phyloP scores from a whole-genome alignment of 2,329 filamentous ascomycete genomes.

The Clonostachys rhizophaga region DNA sequence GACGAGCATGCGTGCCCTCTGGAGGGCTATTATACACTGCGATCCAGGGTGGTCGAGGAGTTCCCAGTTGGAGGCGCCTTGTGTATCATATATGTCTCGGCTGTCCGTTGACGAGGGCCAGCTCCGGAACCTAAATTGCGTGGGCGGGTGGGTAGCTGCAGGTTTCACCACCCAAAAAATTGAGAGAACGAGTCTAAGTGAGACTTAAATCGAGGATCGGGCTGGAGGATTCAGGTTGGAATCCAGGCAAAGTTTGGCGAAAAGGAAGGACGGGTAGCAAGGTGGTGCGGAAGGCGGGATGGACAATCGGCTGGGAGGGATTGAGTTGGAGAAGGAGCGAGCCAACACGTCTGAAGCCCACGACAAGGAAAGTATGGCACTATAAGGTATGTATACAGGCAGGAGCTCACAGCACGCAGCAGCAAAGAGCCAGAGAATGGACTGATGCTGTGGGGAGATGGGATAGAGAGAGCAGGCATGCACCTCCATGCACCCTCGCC shows the following conservation, averaged over 20 bases:
- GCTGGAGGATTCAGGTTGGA: neutral
- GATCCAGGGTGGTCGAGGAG: neutral
- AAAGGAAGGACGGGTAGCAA: neutral
- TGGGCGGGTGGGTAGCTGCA: neutral
- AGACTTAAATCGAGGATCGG: too few species aligned
- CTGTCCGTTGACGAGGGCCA: neutral
- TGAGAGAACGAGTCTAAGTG: neutral
- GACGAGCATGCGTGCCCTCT: constrained; percentile 6
- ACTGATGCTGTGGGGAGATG: too few species aligned
- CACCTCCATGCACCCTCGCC: too few species aligned
- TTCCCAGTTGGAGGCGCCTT: neutral
- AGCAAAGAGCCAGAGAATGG: too few species aligned
- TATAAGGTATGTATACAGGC: neutral
- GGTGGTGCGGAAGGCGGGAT: neutral
- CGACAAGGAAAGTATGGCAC: neutral
- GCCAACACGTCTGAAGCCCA: neutral
- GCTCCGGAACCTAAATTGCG: neutral
- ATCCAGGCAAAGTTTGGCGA: neutral
- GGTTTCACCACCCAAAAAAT: too few species aligned
- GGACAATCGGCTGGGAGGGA: neutral
- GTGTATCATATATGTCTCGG: too few species aligned
- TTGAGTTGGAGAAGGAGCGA: neutral
- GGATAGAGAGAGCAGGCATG: too few species aligned
- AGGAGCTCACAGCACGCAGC: neutral
- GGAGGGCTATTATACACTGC: neutral